Conservation (phyloP, 2,329 filamentous ascomycete species). For the Pseudogymnoascus sp. region DNA sequence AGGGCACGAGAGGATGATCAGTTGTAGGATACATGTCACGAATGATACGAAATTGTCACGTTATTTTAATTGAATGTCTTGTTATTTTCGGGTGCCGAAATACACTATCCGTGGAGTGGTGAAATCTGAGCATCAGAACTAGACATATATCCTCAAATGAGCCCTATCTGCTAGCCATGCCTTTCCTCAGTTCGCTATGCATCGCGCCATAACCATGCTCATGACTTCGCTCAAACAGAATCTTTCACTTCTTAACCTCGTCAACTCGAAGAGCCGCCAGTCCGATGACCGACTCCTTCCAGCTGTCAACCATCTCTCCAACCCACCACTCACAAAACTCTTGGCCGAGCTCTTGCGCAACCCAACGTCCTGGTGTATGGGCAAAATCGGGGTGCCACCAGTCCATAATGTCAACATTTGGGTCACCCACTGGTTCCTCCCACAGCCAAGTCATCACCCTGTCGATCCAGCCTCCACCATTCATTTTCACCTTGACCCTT, state of each 20-base stretch:
- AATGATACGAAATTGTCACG: not conserved
- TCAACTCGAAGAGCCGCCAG: constrained; percentile 19
- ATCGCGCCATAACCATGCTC: constrained; percentile 4
- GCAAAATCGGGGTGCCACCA: not conserved
- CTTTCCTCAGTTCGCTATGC: constrained; percentile 5
- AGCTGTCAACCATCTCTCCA: constrained; percentile 20
- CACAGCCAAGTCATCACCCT: constrained; percentile 15
- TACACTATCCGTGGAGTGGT: not conserved
- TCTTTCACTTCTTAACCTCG: constrained; percentile 9
- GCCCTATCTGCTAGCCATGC: not conserved
- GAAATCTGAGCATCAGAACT: not conserved
- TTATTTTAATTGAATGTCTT: constrained; percentile 5
- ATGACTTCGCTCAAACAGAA: constrained; percentile 2
- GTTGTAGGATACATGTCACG: constrained; percentile 7
- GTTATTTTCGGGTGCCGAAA: not conserved
- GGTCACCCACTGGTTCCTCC: not conserved
- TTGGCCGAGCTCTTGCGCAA: constrained; percentile 5
- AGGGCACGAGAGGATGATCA: constrained; percentile 31
- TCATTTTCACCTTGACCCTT: constrained; percentile 20
- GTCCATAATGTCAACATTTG: constrained; percentile 1
- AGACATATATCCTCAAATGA: not conserved
- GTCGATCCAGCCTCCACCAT: constrained; percentile 30
- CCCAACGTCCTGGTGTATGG: not conserved
- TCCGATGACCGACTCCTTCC: constrained; percentile 27
- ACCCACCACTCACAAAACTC: constrained; percentile 15